Evolutionary conservation across 2,329 filamentous ascomycete genomes (phyloP).

Genomic region (Pseudocercospora musae): DNA sequence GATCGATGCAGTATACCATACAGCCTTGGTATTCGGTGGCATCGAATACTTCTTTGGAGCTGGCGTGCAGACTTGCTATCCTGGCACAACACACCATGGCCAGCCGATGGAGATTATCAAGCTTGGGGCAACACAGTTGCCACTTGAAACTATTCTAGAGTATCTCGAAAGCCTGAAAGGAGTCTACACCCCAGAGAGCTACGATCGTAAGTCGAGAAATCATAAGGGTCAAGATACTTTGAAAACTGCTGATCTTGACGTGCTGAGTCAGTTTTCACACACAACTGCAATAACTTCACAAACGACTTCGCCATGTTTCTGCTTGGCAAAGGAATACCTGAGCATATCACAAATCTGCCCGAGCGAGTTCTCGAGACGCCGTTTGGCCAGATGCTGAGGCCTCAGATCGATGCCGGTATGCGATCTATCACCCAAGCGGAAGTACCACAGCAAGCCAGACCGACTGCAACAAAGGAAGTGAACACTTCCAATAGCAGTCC

Average conservation of each 20-base stretch:
- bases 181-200: constrained; percentile 75
- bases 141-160: constrained; percentile 77
- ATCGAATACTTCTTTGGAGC: constrained; percentile 89
- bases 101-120: constrained; percentile 71
- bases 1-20: constrained; percentile 94
- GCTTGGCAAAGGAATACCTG: constrained; percentile 81
- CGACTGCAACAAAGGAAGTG: constrained; percentile 9
- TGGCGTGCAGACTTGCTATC: constrained; percentile 75
- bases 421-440: constrained; percentile 60
- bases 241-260: background rate
- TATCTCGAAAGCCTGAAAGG: constrained; percentile 80
- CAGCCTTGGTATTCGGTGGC: constrained; percentile 78
- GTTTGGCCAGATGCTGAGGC: constrained; percentile 82
- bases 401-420: constrained; percentile 67
- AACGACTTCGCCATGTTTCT: constrained; percentile 90
- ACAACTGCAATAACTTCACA: constrained; percentile 74
- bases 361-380: constrained; percentile 80
- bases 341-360: constrained; percentile 80
- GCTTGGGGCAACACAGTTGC: constrained; percentile 74
- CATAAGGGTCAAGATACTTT: too few relatives aligned
- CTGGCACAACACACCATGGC: constrained; percentile 84
- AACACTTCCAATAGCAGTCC: constrained; percentile 4
- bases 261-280: background rate
- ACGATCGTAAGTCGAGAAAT: constrained; percentile 53
- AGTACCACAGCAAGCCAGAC: constrained; percentile 38